Evolutionary conservation across 1,284 basidiomycete species (phyloP).

Genomic region (Malassezia globosa): DNA sequence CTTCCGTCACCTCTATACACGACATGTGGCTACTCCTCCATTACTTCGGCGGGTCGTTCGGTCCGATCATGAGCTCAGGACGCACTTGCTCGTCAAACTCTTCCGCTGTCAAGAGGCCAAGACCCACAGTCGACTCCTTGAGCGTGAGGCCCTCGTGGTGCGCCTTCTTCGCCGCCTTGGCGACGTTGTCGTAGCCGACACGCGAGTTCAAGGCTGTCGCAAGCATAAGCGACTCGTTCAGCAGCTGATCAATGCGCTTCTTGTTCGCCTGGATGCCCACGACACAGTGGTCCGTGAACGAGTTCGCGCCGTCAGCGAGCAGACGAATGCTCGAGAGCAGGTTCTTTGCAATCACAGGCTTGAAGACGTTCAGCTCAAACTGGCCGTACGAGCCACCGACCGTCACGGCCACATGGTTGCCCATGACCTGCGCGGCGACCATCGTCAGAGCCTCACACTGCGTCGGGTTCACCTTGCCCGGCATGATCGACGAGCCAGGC

Average conservation of each 20-base stretch:
- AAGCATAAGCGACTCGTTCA: conserved; percentile 82
- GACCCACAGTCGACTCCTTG: conserved; percentile 80
- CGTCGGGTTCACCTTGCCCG: conserved; percentile 98
- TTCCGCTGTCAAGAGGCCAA: conserved; percentile 74
- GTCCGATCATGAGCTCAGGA: conserved; percentile 58
- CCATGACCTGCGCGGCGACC: conserved; percentile 97
- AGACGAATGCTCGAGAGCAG: conserved; percentile 89
- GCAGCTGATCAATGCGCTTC: conserved; percentile 71
- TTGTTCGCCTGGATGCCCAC: conserved; percentile 93
- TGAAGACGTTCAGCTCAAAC: conserved; percentile 99
- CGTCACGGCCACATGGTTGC: conserved; percentile 87
- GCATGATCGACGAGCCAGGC: conserved; percentile 99
- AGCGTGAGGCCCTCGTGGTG: conserved; percentile 94
- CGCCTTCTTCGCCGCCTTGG: conserved; percentile 96
- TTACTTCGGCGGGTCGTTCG: conserved; percentile 29
- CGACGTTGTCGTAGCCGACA: conserved; percentile 92
- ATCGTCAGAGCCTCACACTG: conserved; percentile 96
- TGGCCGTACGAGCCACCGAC: conserved; percentile 89
- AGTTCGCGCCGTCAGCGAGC: conserved; percentile 65
- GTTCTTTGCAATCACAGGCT: conserved; percentile 97
- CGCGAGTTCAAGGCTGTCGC: conserved; percentile 87
- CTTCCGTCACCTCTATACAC: no score
- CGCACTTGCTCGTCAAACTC: conserved; percentile 92
- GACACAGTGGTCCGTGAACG: conserved; percentile 93
- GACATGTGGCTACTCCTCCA: neutral